Base-by-base conservation (phyloP, 768 basidiomycete species). In the button mushroom (Agaricus bisporus) region DNA sequence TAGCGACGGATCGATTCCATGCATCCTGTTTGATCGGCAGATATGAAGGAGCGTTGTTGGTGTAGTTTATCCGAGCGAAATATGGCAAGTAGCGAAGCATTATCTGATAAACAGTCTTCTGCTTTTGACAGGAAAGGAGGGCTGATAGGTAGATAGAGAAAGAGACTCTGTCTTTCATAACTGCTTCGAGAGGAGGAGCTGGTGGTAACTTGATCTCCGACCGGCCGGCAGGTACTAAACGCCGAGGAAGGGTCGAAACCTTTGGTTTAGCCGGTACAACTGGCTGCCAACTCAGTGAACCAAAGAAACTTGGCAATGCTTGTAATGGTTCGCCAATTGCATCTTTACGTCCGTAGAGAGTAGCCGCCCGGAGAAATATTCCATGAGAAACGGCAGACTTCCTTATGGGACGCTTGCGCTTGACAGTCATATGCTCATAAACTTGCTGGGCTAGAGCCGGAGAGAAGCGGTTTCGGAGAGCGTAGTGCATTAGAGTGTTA, bases 401-500 rank as follows among this genome's bases (percentile, higher is more conserved):
- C 14, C n/a, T 28, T 6, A 85, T 59, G 10, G 68, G 64, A 4
- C 72, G 69, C 7, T 66, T 54, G 14, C 79, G 74, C 2, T 68
- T 56, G 15, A 67, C 58, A 17, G 68, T 69, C 80, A 88, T 83
- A 58, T 87, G 79, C 11, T 75, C 57, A 10, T 88, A 63, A 12
- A 89, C 66, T 11, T 63, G 57, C 12, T 73, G 64, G 0, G 79
- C 85, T 22, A 80, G 68, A 1, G 61, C 54, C 15, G 76, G 66
- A 5, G 83, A 83, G 38, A 73, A 67, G n/a, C 77, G 75, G 59
- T 86, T 76, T 7, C 78, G 78, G 35, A 91, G 72, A 4, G 82
- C 70, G 63, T 88, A 90, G 56, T 85, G 75, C 3, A 91, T 59
- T 25, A 91, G 75, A 0, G 80, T 61, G 62, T 88, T 86, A 65